Evolutionary conservation across 768 basidiomycete species (phyloP), one percentile per base, ranked within the genome.

Genomic region (Suillus paluster): DNA sequence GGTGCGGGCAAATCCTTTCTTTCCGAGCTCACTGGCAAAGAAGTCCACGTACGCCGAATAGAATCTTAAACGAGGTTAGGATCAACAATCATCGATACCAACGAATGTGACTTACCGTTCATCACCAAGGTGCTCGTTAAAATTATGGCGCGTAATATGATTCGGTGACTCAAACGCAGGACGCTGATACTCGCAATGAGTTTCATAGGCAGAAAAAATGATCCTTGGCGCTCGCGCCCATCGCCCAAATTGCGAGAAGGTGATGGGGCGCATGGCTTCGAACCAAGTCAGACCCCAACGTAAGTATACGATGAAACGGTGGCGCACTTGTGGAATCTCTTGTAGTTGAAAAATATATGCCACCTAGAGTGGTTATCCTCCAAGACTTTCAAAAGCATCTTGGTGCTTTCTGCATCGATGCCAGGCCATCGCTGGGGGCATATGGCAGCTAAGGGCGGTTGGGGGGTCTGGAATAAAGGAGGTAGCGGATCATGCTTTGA

Each of bases 11-110:
- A 80, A 68, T 6, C 82, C 83, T 41, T 85, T 81, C 14, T 76
- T 69, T 44, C 79, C 71, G 44, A 83, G 68, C 12, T 74, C 71
- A 17, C 77, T 66, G 0, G 77, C 76, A 71, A 89, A 90, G 73
- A 84, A 90, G 5, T 77, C 69, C 21, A 86, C 70, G 67, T 90
- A 91, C 0, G 80, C 79, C n/a, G 77, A 71, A 64, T 87, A 90
- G 65, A 80, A 90, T 14, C 88, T 89, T 63, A 6, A 38, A 36
- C 21, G 36, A 23, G n/a, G 2, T 4, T 3, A 53, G 38, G 30
- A 61, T 64, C 21, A 62, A 64, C n/a, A n/a, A 12, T 3, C 9
- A 34, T 36, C 38, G 11, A 38, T 19, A 10, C 34, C 46, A 34
- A 36, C 19, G 25, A 56, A 25, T 5, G 17, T 11, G 56, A 70